Base-by-base conservation (phyloP, 805 yeast genomes). In the Cyberlindnera samutprakarnensis region DNA sequence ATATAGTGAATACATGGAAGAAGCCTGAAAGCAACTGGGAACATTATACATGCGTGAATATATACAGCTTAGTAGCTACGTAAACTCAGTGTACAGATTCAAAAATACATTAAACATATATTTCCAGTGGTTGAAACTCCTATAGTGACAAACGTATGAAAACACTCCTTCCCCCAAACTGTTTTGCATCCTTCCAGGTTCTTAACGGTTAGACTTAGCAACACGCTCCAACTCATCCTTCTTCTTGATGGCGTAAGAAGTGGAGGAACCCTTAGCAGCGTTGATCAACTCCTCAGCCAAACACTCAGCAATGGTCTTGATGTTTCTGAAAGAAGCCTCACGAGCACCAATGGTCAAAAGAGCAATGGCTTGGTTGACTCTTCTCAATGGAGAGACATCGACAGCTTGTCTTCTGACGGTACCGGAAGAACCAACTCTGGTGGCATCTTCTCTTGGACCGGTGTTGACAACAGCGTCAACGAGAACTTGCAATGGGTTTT, bases 201-300 rank as follows among this genome's bases (percentile, higher is more conserved):
- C 56, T 82, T 92, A 92, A 87, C 99, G 98, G 95, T 92, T 92
- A 69, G 98, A 90, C 77, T 92, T 92, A 68, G 99, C 99, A 72
- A 92, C 99, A 84, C 99, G 95, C 82, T 92, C 99, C 70, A 92
- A 84, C 81, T 92, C 99, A 72, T 92, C 99, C 95, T 92, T 92
- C 98, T 92, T 92, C 94, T 92, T 92, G 78, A 92, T 94, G 61
- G 98, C 98, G 70, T 88, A 94, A 64, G 98, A 92, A 70, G 96
- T 94, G 55, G 99, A 88, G 61, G 98, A 92, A 73, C 97, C 97
- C 82, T 92, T 92, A 64, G 94, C 98, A 62, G 99, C 99, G 79
- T 92, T 92, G 71, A 92, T 94, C 70, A 92, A 84, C 80, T 92
- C 99, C 78, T 92, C 99, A 66, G 99, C 97, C 68, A 92, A 84